Evolutionary conservation across 805 yeast genomes (phyloP).

Genomic region (Zygotorulaspora danielsina): DNA sequence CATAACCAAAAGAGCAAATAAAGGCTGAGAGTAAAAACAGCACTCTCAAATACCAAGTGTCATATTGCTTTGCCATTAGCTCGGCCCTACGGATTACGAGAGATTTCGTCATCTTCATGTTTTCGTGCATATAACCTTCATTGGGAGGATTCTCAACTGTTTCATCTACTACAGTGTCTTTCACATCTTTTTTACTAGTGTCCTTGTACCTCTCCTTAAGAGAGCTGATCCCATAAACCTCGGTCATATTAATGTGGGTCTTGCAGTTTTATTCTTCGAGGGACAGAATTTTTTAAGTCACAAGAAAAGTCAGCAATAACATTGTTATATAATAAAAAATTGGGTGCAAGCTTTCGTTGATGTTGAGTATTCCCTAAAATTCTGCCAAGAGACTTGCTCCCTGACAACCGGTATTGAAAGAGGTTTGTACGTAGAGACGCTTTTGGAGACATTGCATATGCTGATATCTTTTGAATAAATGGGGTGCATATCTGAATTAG

Average conservation of each 20-base stretch:
- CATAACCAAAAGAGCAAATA: constrained; percentile 48
- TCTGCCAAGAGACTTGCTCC: too few relatives aligned
- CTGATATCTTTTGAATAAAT: too few relatives aligned
- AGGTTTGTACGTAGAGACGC: too few relatives aligned
- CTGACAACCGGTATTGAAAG: too few relatives aligned
- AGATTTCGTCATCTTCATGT: constrained; percentile 32
- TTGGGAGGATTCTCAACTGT: not conserved
- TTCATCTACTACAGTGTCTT: constrained; percentile 1
- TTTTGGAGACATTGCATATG: too few relatives aligned
- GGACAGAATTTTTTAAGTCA: not conserved
- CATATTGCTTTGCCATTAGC: constrained; percentile 44
- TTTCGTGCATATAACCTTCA: constrained; percentile 3
- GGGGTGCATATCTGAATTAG: too few relatives aligned
- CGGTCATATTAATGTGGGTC: not conserved
- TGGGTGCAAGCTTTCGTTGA: too few relatives aligned
- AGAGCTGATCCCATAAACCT: not conserved
- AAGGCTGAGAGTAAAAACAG: constrained; percentile 42
- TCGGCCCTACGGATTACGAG: constrained; percentile 48
- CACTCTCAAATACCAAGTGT: constrained; percentile 27
- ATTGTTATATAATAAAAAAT: too few relatives aligned
- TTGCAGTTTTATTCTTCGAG: not conserved
- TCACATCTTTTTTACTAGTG: not conserved
- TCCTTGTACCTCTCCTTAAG: constrained; percentile 1
- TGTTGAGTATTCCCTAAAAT: too few relatives aligned
- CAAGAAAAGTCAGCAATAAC: too few relatives aligned